phyloP scores from a whole-genome alignment of 202 grass and related monocot species.

The Hordeum pubiflorum region DNA sequence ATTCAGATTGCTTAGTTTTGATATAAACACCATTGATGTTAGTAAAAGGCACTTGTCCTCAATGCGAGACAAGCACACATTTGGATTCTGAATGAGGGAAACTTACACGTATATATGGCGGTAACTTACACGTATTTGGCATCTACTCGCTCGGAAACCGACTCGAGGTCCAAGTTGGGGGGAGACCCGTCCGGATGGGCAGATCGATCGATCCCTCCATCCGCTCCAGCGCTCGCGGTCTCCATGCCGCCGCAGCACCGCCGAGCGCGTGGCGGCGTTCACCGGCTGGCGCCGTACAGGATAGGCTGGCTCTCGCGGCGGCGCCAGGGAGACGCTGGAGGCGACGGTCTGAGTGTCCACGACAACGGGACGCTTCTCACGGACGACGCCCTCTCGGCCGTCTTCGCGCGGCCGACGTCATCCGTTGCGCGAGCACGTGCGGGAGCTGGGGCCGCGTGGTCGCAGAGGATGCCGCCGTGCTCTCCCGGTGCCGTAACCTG shows the following conservation, averaged over 20 bases:
- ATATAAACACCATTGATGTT: too few relatives aligned
- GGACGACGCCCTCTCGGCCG: background rate
- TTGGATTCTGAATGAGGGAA: too few relatives aligned
- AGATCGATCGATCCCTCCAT: background rate
- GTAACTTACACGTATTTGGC: too few relatives aligned
- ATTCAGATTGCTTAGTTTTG: too few relatives aligned
- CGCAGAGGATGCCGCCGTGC: background rate
- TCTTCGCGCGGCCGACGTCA: background rate
- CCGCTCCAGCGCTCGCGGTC: background rate
- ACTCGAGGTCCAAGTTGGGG: too few relatives aligned
- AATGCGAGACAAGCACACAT: too few relatives aligned
- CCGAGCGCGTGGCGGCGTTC: background rate
- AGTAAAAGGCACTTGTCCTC: too few relatives aligned
- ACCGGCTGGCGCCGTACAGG: background rate
- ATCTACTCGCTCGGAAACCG: too few relatives aligned
- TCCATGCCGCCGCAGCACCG: background rate
- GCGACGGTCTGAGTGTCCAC: too few relatives aligned
- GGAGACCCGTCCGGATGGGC: too few relatives aligned
- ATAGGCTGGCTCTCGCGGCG: background rate
- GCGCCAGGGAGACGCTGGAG: background rate
- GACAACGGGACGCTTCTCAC: background rate
- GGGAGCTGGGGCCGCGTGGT: background rate
- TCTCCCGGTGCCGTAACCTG: background rate
- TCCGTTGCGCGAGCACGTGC: constrained; percentile 1
- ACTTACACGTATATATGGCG: too few relatives aligned